phyloP scores from a whole-genome alignment of 1,284 basidiomycete genomes.

The Cryptococcus maquisensis region DNA sequence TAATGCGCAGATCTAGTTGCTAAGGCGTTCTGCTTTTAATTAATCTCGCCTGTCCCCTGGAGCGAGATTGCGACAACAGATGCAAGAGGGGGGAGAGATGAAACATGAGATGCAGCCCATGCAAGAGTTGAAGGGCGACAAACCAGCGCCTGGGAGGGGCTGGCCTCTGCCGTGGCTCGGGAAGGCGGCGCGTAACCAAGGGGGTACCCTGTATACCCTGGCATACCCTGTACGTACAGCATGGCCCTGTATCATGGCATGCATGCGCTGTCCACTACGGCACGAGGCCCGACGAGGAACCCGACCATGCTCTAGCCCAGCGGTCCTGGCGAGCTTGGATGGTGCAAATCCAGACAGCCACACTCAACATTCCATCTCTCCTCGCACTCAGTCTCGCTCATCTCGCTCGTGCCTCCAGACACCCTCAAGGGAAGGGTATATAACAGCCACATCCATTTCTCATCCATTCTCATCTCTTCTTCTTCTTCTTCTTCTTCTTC shows the following conservation, averaged over 20 bases:
- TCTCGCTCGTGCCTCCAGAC: background rate
- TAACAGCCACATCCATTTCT: background rate
- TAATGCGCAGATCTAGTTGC: background rate
- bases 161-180: background rate
- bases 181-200: no score
- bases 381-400: background rate
- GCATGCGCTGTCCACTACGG: no score
- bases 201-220: no score
- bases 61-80: no score
- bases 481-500: background rate
- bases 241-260: no score
- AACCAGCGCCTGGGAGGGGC: no score
- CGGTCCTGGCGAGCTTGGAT: background rate
- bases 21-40: background rate
- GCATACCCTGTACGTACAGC: no score
- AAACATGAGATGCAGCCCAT: no score
- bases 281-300: no score
- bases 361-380: background rate
- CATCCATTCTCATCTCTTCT: background rate
- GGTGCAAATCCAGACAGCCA: background rate
- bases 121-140: no score
- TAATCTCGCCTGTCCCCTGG: background rate
- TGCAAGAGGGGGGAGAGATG: background rate
- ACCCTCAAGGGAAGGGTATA: background rate
- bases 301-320: background rate